These are phyloP conservation scores for Triangularia setosa DNA, from an alignment of 2,329 filamentous ascomycete genomes.

Conservation along the genomic window DNA sequence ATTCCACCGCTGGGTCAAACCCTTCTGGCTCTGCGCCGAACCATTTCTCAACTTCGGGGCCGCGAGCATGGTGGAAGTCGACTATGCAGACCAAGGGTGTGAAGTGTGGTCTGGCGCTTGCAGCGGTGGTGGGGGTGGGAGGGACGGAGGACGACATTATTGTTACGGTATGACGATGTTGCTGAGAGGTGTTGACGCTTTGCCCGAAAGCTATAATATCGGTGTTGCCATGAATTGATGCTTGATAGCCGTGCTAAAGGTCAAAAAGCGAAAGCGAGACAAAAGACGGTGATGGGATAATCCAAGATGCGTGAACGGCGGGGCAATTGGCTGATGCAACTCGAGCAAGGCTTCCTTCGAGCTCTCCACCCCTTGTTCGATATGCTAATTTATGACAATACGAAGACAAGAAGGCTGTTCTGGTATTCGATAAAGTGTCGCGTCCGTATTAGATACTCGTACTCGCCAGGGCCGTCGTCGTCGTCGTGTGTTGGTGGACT, in stretches of 20 bases:
- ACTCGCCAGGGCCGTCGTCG: background rate
- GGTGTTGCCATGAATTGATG: slow-evolving; percentile 8
- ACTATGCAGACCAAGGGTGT: slow-evolving; percentile 73
- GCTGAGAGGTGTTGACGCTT: background rate
- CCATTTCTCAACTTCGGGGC: slow-evolving; percentile 92
- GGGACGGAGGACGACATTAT: slow-evolving; percentile 9
- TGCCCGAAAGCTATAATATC: slow-evolving; percentile 4
- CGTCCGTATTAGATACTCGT: background rate
- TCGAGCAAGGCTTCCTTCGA: background rate
- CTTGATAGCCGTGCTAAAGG: background rate
- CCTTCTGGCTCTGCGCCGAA: slow-evolving; percentile 68
- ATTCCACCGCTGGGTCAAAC: slow-evolving; percentile 72
- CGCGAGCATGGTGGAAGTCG: slow-evolving; percentile 79
- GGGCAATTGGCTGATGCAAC: background rate
- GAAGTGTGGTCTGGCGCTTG: slow-evolving; percentile 39
- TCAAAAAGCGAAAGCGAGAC: background rate
- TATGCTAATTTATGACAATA: background rate
- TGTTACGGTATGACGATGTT: background rate
- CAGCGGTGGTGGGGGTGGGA: slow-evolving; percentile 10
- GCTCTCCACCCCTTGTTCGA: background rate
- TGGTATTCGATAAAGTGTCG: background rate
- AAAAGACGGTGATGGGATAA: background rate
- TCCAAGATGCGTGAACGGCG: background rate
- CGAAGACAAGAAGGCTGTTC: background rate
- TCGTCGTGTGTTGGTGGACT: background rate